Evolutionary conservation across 176 grass and related monocot species (phyloP), one percentile per base, ranked within the genome.

Genomic region (Aegilops bicornis): DNA sequence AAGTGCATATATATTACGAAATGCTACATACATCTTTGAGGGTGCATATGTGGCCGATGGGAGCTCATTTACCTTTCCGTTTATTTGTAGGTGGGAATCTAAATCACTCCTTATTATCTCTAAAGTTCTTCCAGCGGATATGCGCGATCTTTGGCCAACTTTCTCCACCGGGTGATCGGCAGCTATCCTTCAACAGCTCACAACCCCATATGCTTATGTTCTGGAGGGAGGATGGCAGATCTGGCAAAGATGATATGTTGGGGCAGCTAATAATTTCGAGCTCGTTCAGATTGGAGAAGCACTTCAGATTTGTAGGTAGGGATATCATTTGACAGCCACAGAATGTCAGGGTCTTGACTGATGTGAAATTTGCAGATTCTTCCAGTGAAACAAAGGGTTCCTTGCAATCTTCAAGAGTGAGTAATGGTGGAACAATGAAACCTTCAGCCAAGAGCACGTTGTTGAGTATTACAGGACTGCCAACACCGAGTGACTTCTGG

Each of bases 191-290:
- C 63, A 78, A 58, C 0, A 3, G 9, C 1, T 52, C 25, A 35
- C 83, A 77, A 16, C 0, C 0, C 0, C 0, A 1, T 67, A 85
- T 7, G 0, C 0, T 0, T 84, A 84, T 31, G 3, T 10, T 4
- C 45, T 42, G 9, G 16, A 78, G 22, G 45, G 83, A 85, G 32
- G 63, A 39, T 7, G 75, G 42, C 14, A 77, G 31, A 36, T 31
- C 61, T 16, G 78, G 59, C 31, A 87, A 30, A 29, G 19, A 74
- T 39, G 39, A 22, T 52, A 87, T 74, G 13, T 3, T 87, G 20
- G 20, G 27, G 39, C 77, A 87, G 0, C 0, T 0, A 0, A 0
- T 0, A 25, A 87, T 50, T 0, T 0, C 0, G 2, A 64, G 66
- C 0, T 5, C 6, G 36, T 14, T 3, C 10, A 81, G 59, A 81